Evolutionary conservation across 2,329 filamentous ascomycete genomes (phyloP).

Genomic region (Penicillium capsulatum): DNA sequence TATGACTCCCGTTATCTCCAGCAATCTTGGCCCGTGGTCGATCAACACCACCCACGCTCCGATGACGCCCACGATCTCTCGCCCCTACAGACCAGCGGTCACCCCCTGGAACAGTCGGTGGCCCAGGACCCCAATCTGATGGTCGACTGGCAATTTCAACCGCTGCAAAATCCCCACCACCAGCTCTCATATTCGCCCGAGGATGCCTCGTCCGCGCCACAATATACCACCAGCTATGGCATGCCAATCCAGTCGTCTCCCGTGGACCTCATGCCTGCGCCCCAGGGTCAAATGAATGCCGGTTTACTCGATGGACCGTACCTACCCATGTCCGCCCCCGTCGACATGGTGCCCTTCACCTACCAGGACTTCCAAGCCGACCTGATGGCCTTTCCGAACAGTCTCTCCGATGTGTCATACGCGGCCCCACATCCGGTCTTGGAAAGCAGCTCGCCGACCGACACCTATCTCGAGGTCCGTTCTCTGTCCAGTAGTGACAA

Average conservation of each 20-base stretch:
- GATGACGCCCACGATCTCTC: constrained; percentile 41
- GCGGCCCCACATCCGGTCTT: constrained; percentile 39
- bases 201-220: constrained; percentile 53
- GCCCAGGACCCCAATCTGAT: constrained; percentile 43
- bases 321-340: constrained; percentile 47
- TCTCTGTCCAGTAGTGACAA: constrained; percentile 83
- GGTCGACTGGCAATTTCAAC: constrained; percentile 46
- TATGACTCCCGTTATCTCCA: constrained; percentile 47
- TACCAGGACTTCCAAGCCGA: constrained; percentile 77
- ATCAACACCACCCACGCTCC: constrained; percentile 36
- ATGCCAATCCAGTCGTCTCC: constrained; percentile 44
- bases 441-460: constrained; percentile 64
- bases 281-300: constrained; percentile 60
- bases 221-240: constrained; percentile 55
- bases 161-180: constrained; percentile 35
- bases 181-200: constrained; percentile 44
- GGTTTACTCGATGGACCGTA: constrained; percentile 62
- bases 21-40: constrained; percentile 43
- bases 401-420: constrained; percentile 46
- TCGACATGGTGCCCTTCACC: constrained; percentile 65
- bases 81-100: constrained; percentile 43
- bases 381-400: constrained; percentile 55
- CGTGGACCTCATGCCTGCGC: constrained; percentile 55
- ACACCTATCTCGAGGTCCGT: constrained; percentile 78
- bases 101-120: constrained; percentile 42